These are phyloP conservation scores for Botryotinia globosa DNA, from an alignment of 2,329 filamentous ascomycete genomes.

Conservation along the genomic window DNA sequence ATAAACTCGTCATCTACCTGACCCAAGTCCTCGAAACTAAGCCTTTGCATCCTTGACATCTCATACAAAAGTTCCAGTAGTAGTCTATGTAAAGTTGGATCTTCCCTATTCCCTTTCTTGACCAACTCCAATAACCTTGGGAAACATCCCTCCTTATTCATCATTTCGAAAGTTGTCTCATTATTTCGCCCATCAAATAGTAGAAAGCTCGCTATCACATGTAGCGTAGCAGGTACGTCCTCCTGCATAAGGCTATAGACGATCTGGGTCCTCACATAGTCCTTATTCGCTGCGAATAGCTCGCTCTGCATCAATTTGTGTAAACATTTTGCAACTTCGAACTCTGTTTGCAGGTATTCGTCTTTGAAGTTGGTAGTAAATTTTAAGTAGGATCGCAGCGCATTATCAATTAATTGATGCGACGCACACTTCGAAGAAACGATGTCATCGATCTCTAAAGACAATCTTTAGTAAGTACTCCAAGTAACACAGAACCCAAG, in stretches of 20 bases:
- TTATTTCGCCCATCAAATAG: conserved; percentile 81
- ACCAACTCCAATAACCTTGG: conserved; percentile 80
- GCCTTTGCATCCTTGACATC: conserved; percentile 87
- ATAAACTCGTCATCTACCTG: conserved; percentile 81
- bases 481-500: not conserved
- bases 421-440: conserved; percentile 55
- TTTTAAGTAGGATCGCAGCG: conserved; percentile 77
- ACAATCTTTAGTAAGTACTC: not conserved
- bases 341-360: conserved; percentile 70
- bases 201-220: conserved; percentile 78
- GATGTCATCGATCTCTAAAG: conserved; percentile 63
- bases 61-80: conserved; percentile 90
- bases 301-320: conserved; percentile 72
- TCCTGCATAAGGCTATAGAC: conserved; percentile 89
- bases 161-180: conserved; percentile 76
- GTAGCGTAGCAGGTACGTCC: conserved; percentile 75
- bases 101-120: conserved; percentile 58
- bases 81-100: conserved; percentile 71
- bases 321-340: conserved; percentile 77
- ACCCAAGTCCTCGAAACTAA: conserved; percentile 72
- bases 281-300: conserved; percentile 70
- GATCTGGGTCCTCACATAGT: conserved; percentile 90
- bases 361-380: conserved; percentile 75
- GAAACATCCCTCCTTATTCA: conserved; percentile 85
- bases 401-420: conserved; percentile 75